Evolutionary conservation across 2,329 filamentous ascomycete species (phyloP).

Genomic region (Peltaster fructicola): DNA sequence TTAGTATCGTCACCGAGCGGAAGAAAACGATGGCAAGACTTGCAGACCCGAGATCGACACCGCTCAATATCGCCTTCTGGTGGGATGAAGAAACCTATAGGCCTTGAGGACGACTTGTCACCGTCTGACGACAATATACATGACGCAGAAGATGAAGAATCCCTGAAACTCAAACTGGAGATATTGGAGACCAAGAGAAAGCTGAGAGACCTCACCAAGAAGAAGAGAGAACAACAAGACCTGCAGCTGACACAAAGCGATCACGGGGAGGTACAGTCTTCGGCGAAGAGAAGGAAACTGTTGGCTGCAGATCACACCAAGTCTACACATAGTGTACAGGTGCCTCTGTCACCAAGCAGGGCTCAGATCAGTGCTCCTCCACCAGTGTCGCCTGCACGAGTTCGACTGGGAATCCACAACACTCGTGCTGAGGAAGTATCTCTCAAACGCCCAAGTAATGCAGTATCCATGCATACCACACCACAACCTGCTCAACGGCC

Average conservation of each 20-base stretch:
- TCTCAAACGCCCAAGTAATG: conserved; percentile 46
- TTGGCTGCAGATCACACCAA: too few relatives aligned
- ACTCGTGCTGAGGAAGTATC: conserved; percentile 67
- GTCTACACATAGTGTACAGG: too few relatives aligned
- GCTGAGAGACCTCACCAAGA: conserved; percentile 57
- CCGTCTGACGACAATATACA: conserved; percentile 32
- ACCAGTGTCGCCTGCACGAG: conserved; percentile 59
- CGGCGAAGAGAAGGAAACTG: too few relatives aligned
- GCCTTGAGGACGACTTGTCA: too few relatives aligned
- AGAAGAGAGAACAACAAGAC: too few relatives aligned
- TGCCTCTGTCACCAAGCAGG: conserved; percentile 55
- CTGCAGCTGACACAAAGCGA: too few relatives aligned
- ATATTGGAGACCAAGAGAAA: conserved; percentile 78
- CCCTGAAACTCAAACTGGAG: conserved; percentile 64
- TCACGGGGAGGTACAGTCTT: too few relatives aligned
- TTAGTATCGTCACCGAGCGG: conserved; percentile 58
- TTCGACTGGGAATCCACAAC: conserved; percentile 70
- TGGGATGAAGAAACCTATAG: conserved; percentile 31
- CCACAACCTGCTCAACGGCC: conserved; percentile 6
- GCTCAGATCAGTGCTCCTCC: conserved; percentile 29
- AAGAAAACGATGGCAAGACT: conserved; percentile 53
- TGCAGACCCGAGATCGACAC: conserved; percentile 35
- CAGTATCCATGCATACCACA: conserved; percentile 10
- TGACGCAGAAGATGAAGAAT: conserved; percentile 74
- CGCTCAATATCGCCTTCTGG: conserved; percentile 75